These are phyloP conservation scores for Xylariaceae sp. DNA, from an alignment of 2,329 filamentous ascomycete genomes.

Conservation along the genomic window DNA sequence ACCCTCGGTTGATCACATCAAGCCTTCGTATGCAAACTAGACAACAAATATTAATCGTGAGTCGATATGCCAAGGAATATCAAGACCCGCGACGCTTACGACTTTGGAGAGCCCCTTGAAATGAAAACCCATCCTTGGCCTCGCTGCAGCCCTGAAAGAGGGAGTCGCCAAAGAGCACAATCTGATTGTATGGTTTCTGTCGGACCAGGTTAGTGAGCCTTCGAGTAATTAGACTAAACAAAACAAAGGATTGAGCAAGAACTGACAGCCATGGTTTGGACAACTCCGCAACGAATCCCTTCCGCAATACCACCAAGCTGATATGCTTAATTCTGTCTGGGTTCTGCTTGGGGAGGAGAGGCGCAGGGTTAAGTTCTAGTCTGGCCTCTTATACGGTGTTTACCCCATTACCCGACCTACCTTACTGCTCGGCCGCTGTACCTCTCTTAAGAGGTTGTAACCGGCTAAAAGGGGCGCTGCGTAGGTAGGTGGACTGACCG, in stretches of 20 bases:
- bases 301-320: neutral
- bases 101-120: constrained; percentile 66
- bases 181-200: constrained; percentile 60
- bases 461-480: no score
- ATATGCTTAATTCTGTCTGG: neutral
- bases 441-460: no score
- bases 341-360: neutral
- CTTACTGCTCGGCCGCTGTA: no score
- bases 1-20: constrained; percentile 84
- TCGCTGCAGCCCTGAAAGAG: constrained; percentile 68
- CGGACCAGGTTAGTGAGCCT: constrained; percentile 1
- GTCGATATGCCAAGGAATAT: neutral
- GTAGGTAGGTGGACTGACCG: no score
- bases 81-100: constrained; percentile 46
- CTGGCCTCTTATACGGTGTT: neutral
- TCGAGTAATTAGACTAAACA: neutral
- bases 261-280: constrained; percentile 17
- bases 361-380: neutral
- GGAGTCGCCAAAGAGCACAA: constrained; percentile 86
- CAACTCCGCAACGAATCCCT: neutral
- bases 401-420: no score
- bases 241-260: neutral
- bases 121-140: constrained; percentile 64
- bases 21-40: constrained; percentile 70
- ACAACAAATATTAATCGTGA: constrained; percentile 13